Evolutionary conservation across 345 rosid species (phyloP).

Genomic region (Eucalyptus pauciflora): DNA sequence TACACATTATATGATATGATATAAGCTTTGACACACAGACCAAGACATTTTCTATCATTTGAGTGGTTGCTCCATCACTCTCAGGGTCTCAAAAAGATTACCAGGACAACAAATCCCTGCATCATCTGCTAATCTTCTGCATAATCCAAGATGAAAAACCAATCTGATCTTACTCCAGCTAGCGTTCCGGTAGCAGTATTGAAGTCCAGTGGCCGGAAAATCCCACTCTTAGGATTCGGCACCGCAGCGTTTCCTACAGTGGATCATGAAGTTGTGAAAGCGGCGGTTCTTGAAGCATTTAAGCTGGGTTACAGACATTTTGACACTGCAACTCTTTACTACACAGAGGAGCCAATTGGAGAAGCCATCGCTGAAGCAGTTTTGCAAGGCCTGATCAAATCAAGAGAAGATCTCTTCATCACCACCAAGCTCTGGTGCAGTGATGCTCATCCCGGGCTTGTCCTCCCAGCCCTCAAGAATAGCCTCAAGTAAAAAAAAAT

Average conservation of each 20-base stretch:
- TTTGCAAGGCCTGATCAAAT: conserved; percentile 18
- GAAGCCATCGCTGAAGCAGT: conserved; percentile 35
- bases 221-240: conserved; percentile 25
- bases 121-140: background rate
- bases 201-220: conserved; percentile 1
- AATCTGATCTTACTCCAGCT: background rate
- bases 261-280: background rate
- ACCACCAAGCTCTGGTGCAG: conserved; percentile 51
- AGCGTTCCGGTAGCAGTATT: conserved; percentile 3
- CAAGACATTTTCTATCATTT: background rate
- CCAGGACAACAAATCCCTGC: background rate
- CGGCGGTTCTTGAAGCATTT: conserved; percentile 22
- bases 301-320: conserved; percentile 33
- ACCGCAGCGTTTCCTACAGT: conserved; percentile 5
- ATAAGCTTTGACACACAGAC: background rate
- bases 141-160: background rate
- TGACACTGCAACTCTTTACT: conserved; percentile 26
- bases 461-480: conserved; percentile 27
- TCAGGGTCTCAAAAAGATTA: background rate
- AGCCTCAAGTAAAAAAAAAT: conserved; percentile 15
- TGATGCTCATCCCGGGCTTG: conserved; percentile 44
- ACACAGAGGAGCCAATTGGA: conserved; percentile 25
- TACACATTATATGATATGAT: too few species aligned
- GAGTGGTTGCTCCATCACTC: background rate
- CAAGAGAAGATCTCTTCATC: conserved; percentile 45